A percentile compares a stretch with the other conserved stretches of the same genome.
Conservation (phyloP, 2,329 filamentous ascomycete genomes). For the Dothistroma pini region DNA sequence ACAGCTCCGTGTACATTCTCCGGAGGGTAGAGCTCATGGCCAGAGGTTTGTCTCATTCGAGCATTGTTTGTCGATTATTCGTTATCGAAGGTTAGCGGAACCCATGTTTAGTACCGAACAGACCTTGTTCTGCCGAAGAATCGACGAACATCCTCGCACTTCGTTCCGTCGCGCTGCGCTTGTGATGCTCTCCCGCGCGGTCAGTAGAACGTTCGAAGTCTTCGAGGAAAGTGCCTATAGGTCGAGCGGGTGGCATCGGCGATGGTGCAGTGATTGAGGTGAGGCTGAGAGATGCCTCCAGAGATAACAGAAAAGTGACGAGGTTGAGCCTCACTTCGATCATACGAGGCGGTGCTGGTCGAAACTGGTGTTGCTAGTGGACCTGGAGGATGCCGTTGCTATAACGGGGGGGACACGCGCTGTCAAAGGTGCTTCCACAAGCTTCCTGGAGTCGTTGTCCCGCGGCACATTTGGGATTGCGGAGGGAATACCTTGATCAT, state of each 20-base stretch:
- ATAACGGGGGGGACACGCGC: background rate
- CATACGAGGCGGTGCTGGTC: background rate
- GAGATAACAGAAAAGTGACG: background rate
- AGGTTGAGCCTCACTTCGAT: background rate
- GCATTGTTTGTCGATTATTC: background rate
- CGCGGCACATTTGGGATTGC: background rate
- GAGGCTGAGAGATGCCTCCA: background rate
- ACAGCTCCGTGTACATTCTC: background rate
- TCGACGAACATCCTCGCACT: background rate
- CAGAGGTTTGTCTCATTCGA: background rate
- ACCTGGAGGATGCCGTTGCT: background rate
- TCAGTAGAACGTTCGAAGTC: background rate
- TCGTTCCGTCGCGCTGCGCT: background rate
- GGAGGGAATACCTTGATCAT: background rate
- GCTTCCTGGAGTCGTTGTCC: background rate
- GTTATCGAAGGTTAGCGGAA: background rate
- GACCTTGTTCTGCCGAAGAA: conserved; percentile 1
- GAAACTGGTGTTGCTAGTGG: background rate
- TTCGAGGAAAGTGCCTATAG: background rate
- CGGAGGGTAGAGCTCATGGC: background rate
- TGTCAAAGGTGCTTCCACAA: background rate
- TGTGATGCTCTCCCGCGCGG: background rate
- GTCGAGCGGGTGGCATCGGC: background rate
- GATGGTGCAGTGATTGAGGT: background rate
- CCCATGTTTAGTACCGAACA: background rate